phyloP scores from a whole-genome alignment of 1,284 basidiomycete species.

The Boletus semigastroideus region DNA sequence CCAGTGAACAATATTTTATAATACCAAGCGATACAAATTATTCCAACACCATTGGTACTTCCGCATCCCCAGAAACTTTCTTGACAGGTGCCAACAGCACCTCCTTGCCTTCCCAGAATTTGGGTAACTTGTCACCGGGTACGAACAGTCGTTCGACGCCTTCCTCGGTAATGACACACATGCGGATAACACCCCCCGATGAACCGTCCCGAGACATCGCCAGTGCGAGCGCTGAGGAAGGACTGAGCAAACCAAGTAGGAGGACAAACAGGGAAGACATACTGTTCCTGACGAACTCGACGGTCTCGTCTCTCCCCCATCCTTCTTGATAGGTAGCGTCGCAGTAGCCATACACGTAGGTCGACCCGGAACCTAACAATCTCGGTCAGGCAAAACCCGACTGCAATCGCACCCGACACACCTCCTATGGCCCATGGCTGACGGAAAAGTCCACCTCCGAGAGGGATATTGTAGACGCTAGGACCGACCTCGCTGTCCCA shows the following conservation, averaged over 20 bases:
- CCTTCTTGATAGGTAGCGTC: constrained; percentile 96
- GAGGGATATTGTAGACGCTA: constrained; percentile 94
- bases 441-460: constrained; percentile 91
- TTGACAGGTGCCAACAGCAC: constrained; percentile 48
- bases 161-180: constrained; percentile 94
- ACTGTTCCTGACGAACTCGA: constrained; percentile 97
- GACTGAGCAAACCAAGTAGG: constrained; percentile 7
- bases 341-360: constrained; percentile 99
- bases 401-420: constrained; percentile 33
- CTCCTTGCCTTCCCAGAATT: constrained; percentile 82
- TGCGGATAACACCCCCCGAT: constrained; percentile 95
- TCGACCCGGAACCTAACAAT: constrained; percentile 83
- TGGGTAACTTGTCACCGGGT: constrained; percentile 89
- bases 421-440: constrained; percentile 98
- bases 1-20: neutral
- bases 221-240: constrained; percentile 74
- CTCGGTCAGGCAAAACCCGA: neutral
- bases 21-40: constrained; percentile 24
- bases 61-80: constrained; percentile 34
- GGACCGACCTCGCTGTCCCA: constrained; percentile 96
- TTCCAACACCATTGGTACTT: constrained; percentile 68
- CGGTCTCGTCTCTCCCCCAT: constrained; percentile 89
- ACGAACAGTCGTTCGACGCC: constrained; percentile 92
- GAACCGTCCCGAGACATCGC: constrained; percentile 99
- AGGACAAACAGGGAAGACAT: constrained; percentile 35